These are phyloP conservation scores for Fonsecaea multimorphosa DNA, from an alignment of 2,329 filamentous ascomycete genomes.

Conservation along the genomic window DNA sequence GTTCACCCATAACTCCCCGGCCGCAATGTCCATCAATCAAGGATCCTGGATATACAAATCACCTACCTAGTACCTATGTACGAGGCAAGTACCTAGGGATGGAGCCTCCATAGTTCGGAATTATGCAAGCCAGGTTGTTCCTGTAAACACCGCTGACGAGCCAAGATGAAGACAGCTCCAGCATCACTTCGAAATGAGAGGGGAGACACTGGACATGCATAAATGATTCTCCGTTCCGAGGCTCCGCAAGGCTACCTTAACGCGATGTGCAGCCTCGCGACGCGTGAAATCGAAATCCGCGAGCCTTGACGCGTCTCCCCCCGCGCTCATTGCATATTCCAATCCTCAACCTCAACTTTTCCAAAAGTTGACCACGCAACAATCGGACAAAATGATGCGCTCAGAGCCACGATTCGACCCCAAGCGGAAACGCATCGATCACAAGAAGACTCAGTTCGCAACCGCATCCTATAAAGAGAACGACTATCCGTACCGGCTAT, in stretches of 20 bases:
- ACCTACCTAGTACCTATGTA: no score
- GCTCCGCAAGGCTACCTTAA: background rate
- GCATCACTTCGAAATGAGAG: no score
- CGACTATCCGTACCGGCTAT: constrained; percentile 83
- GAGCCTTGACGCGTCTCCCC: constrained; percentile 12
- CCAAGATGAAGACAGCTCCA: background rate
- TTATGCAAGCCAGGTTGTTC: background rate
- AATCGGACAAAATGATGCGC: constrained; percentile 49
- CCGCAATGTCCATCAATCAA: background rate
- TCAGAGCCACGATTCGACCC: constrained; percentile 57
- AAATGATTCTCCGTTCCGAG: background rate
- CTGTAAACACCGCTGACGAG: background rate
- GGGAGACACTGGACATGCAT: background rate
- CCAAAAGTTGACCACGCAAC: background rate
- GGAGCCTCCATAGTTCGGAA: background rate
- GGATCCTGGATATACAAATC: background rate
- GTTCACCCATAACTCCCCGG: background rate
- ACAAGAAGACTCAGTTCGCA: constrained; percentile 87
- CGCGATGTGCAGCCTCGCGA: constrained; percentile 1
- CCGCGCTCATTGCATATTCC: background rate
- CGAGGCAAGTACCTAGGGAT: background rate
- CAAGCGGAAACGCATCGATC: constrained; percentile 79
- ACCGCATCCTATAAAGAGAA: constrained; percentile 75
- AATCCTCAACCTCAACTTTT: constrained; percentile 2
- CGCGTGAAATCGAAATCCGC: constrained; percentile 10